Conservation (phyloP, 805 yeast species). For the Ogataea polymorpha region DNA sequence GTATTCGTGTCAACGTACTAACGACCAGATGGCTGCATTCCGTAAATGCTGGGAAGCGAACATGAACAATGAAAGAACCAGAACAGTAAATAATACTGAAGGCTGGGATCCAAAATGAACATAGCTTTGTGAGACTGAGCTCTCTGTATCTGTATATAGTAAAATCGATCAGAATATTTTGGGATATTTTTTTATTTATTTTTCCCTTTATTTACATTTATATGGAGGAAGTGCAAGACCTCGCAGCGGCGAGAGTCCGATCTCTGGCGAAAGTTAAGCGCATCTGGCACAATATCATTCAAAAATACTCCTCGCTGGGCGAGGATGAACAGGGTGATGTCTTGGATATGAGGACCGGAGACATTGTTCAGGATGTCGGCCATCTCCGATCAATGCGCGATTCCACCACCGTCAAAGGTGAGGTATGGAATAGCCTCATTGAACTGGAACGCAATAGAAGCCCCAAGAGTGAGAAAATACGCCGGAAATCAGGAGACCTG, state of each 20-base stretch:
- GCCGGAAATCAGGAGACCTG: not conserved
- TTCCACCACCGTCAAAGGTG: slow-evolving; percentile 20
- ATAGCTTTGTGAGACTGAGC: too few relatives aligned
- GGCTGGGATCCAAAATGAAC: slow-evolving; percentile 2
- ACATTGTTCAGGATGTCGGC: slow-evolving; percentile 63
- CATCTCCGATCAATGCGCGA: slow-evolving; percentile 51
- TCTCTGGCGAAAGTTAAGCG: slow-evolving; percentile 21
- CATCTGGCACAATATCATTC: slow-evolving; percentile 51
- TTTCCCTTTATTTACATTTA: slow-evolving; percentile 6
- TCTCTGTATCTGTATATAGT: too few relatives aligned
- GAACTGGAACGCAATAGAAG: slow-evolving; percentile 22
- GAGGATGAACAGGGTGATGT: slow-evolving; percentile 57
- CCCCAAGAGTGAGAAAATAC: slow-evolving; percentile 1
- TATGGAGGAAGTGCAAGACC: slow-evolving; percentile 14
- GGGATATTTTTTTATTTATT: not conserved
- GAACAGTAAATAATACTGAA: slow-evolving; percentile 34
- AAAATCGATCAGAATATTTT: too few relatives aligned
- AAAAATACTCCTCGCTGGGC: slow-evolving; percentile 46
- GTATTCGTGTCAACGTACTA: slow-evolving; percentile 21
- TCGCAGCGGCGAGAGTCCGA: slow-evolving; percentile 12
- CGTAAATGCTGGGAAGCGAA: slow-evolving; percentile 41
- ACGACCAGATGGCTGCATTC: slow-evolving; percentile 38
- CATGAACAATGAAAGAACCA: slow-evolving; percentile 38
- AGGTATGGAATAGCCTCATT: slow-evolving; percentile 40
- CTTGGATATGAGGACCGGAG: slow-evolving; percentile 63